These are phyloP conservation scores for Aschersonia sp. DNA, from an alignment of 2,329 filamentous ascomycete genomes.

Conservation along the genomic window DNA sequence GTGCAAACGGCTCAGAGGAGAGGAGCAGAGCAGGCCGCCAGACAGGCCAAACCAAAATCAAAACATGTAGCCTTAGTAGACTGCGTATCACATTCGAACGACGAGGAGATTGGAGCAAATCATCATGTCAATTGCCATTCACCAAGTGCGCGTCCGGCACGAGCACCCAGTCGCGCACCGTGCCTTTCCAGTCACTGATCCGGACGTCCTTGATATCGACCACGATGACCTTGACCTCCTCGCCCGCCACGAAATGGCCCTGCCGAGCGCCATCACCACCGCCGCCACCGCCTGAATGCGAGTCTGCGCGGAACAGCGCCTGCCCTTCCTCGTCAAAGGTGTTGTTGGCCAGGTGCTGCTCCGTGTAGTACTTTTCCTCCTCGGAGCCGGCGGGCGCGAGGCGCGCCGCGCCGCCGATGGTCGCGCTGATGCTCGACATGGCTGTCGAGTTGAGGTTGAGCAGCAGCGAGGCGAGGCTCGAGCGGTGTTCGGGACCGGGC, in stretches of 20 bases:
- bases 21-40: too few species aligned
- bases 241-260: constrained; percentile 60
- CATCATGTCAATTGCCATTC: constrained; percentile 20
- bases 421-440: constrained; percentile 77
- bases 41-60: neutral
- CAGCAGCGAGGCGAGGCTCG: constrained; percentile 67
- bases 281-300: constrained; percentile 26
- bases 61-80: neutral
- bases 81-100: too few species aligned
- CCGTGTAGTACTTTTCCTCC: constrained; percentile 73
- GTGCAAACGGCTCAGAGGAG: too few species aligned
- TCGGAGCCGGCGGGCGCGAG: constrained; percentile 60
- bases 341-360: constrained; percentile 80
- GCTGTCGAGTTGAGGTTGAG: constrained; percentile 84
- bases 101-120: neutral
- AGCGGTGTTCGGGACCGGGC: constrained; percentile 48
- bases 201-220: constrained; percentile 74
- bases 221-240: constrained; percentile 75
- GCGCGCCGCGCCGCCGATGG: constrained; percentile 77
- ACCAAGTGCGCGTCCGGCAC: constrained; percentile 18
- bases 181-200: constrained; percentile 92
- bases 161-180: constrained; percentile 63
- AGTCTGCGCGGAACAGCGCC: constrained; percentile 15
- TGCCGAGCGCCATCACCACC: constrained; percentile 24
- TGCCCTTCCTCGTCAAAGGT: constrained; percentile 50